These are phyloP conservation scores for Rutstroemia sydowiana DNA, from an alignment of 2,329 filamentous ascomycete genomes.

Conservation along the genomic window DNA sequence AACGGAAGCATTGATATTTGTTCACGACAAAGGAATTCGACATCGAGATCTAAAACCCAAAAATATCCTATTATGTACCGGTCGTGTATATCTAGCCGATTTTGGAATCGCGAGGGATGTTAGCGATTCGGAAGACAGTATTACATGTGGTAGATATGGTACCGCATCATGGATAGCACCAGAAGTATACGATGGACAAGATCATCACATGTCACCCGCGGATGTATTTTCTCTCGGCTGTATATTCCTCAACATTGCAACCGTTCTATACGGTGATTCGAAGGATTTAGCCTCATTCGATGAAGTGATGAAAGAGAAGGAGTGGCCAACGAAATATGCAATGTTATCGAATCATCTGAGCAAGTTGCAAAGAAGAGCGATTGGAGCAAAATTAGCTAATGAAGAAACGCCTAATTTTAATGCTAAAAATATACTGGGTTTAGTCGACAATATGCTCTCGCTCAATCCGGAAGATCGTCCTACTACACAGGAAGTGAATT, in stretches of 20 bases:
- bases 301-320: conserved; percentile 29
- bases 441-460: conserved; percentile 47
- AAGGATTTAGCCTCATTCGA: conserved; percentile 35
- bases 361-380: conserved; percentile 13
- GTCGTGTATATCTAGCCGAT: conserved; percentile 41
- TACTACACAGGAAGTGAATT: conserved; percentile 43
- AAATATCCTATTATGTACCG: conserved; percentile 40
- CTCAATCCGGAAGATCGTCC: conserved; percentile 43
- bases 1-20: conserved; percentile 22
- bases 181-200: conserved; percentile 33
- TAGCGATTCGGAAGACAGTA: conserved; percentile 38
- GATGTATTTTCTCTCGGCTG: conserved; percentile 43
- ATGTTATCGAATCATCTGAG: conserved; percentile 15
- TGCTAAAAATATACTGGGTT: conserved; percentile 33
- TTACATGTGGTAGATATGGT: conserved; percentile 33
- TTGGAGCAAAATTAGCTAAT: conserved; percentile 12
- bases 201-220: conserved; percentile 40
- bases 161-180: conserved; percentile 41
- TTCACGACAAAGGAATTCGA: conserved; percentile 33
- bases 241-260: conserved; percentile 39
- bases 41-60: conserved; percentile 43
- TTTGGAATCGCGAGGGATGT: conserved; percentile 44
- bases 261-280: conserved; percentile 35
- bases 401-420: conserved; percentile 15
- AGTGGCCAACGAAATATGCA: conserved; percentile 30